phyloP scores from a whole-genome alignment of 2,329 filamentous ascomycete genomes.

The Xylariaceae sp. region DNA sequence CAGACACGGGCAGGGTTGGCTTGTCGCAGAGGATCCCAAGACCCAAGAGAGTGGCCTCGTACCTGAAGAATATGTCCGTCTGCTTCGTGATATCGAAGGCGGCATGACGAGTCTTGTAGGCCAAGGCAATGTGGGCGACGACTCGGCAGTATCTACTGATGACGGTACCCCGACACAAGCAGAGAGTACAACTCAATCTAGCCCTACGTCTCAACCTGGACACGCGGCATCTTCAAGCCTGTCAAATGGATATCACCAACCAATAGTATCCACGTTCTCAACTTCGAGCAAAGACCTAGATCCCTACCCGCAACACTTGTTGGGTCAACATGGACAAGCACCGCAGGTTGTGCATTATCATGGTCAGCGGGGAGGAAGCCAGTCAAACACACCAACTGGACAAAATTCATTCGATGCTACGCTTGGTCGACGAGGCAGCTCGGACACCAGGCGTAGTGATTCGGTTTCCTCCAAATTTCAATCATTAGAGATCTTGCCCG shows the following conservation, averaged over 20 bases:
- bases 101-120: slow-evolving; percentile 71
- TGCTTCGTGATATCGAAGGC: slow-evolving; percentile 89
- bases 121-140: slow-evolving; percentile 45
- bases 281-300: slow-evolving; percentile 66
- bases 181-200: slow-evolving; percentile 42
- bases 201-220: slow-evolving; percentile 29
- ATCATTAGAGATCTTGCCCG: slow-evolving; percentile 37
- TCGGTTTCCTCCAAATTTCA: slow-evolving; percentile 32
- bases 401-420: slow-evolving; percentile 47
- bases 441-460: slow-evolving; percentile 42
- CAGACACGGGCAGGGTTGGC: slow-evolving; percentile 91
- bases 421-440: slow-evolving; percentile 44
- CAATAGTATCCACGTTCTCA: slow-evolving; percentile 63
- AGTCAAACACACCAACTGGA: slow-evolving; percentile 58
- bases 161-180: slow-evolving; percentile 57
- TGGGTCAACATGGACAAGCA: slow-evolving; percentile 57
- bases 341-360: slow-evolving; percentile 65
- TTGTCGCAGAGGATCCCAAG: slow-evolving; percentile 92
- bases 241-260: slow-evolving; percentile 62
- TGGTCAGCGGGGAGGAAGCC: slow-evolving; percentile 61
- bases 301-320: slow-evolving; percentile 60
- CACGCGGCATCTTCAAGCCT: slow-evolving; percentile 42
- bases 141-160: slow-evolving; percentile 49
- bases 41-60: slow-evolving; percentile 92
- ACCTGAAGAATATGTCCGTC: slow-evolving; percentile 90